phyloP scores from a whole-genome alignment of 2,329 filamentous ascomycete species.

The Alternaria gaisen region DNA sequence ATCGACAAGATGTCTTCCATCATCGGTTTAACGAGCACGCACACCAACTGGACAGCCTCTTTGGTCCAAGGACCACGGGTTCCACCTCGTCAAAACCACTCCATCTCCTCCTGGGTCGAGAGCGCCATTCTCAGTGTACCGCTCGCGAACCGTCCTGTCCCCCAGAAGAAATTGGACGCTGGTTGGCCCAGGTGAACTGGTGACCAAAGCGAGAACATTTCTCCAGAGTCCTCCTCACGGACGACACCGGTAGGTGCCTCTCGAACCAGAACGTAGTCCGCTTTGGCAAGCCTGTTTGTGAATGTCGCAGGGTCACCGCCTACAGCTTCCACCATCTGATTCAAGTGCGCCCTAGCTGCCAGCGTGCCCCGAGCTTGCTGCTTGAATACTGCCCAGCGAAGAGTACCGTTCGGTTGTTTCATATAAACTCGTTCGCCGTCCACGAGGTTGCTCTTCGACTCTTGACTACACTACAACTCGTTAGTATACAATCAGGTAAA shows the following conservation, averaged over 20 bases:
- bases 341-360: neutral
- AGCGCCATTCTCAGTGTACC: neutral
- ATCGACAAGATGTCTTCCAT: neutral
- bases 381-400: neutral
- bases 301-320: conserved; percentile 3
- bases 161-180: neutral
- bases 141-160: neutral
- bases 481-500: neutral
- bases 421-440: conserved; percentile 1
- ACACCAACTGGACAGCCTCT: neutral
- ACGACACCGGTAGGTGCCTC: neutral
- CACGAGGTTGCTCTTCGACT: neutral
- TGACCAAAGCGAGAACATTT: neutral
- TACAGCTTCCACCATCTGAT: conserved; percentile 5
- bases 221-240: neutral
- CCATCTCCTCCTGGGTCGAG: neutral
- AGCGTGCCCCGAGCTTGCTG: neutral
- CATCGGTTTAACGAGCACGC: neutral
- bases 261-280: neutral
- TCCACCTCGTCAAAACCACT: neutral
- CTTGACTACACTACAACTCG: neutral
- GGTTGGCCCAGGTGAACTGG: conserved; percentile 2
- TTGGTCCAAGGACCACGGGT: neutral
- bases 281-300: neutral
- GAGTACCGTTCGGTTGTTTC: neutral